Conservation (phyloP, 352 stramenopile genomes). For the Pythium utonaiense region DNA sequence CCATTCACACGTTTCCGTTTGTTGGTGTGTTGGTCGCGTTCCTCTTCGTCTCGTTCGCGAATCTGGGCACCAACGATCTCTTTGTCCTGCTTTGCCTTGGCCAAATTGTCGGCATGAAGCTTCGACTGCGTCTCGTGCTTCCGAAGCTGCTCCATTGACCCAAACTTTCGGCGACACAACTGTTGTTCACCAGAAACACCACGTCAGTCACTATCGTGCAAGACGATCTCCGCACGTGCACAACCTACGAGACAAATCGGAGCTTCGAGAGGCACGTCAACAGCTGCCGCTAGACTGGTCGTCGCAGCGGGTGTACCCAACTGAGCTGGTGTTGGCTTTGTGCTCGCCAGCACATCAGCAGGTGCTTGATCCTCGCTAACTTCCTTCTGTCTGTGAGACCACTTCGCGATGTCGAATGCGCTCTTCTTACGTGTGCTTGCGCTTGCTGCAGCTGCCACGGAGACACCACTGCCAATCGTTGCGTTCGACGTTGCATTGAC, state of each 20-base stretch:
- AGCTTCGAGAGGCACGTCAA: slow-evolving; percentile 44
- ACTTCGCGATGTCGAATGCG: slow-evolving; percentile 80
- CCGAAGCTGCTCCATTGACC: slow-evolving; percentile 59
- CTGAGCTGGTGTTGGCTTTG: not conserved
- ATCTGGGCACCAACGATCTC: slow-evolving; percentile 54
- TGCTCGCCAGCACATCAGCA: not conserved
- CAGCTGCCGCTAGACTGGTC: slow-evolving; percentile 31
- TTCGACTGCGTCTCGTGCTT: slow-evolving; percentile 82
- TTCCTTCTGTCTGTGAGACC: slow-evolving; percentile 49
- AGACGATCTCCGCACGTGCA: not conserved
- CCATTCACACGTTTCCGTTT: slow-evolving; percentile 9
- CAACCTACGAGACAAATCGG: slow-evolving; percentile 76
- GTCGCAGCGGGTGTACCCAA: too few relatives aligned
- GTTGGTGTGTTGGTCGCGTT: slow-evolving; percentile 22
- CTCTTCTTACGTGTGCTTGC: slow-evolving; percentile 64
- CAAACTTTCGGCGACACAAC: slow-evolving; percentile 81
- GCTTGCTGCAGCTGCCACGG: slow-evolving; percentile 18
- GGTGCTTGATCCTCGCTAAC: slow-evolving; percentile 17
- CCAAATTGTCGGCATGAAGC: slow-evolving; percentile 69
- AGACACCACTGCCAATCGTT: slow-evolving; percentile 6
- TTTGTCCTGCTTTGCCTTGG: slow-evolving; percentile 75
- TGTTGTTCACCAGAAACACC: slow-evolving; percentile 19
- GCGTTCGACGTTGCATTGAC: not conserved
- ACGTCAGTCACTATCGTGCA: not conserved
- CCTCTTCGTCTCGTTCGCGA: slow-evolving; percentile 55